Evolutionary conservation across 495 filamentous ascomycete species (phyloP).

Genomic region (Aspergillus affinis): DNA sequence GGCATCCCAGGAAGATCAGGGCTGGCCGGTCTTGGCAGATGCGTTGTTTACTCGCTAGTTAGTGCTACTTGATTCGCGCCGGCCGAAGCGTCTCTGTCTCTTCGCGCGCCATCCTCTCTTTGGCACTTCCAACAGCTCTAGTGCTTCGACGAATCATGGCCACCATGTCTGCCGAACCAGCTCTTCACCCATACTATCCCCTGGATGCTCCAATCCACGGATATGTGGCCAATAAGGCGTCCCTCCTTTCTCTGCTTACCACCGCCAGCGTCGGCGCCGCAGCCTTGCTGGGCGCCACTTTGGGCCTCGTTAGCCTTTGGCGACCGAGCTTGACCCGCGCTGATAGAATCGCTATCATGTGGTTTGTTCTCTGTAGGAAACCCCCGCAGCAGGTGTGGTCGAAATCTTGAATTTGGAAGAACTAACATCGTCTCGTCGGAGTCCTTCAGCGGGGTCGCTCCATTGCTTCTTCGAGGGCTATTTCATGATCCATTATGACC

Average conservation of each 20-base stretch:
- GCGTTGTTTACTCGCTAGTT: neutral
- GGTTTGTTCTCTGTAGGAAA: slow-evolving; percentile 64
- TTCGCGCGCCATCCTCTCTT: neutral
- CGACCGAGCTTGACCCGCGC: slow-evolving; percentile 44
- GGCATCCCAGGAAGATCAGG: neutral
- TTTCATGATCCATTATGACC: slow-evolving; percentile 65
- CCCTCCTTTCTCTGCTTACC: slow-evolving; percentile 52
- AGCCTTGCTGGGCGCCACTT: slow-evolving; percentile 51
- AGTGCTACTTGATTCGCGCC: slow-evolving; percentile 1
- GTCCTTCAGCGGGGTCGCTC: slow-evolving; percentile 55
- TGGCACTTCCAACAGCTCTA: neutral
- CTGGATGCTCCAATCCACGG: slow-evolving; percentile 56
- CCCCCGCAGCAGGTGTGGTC: neutral
- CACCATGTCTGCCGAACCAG: slow-evolving; percentile 20
- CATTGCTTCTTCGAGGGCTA: slow-evolving; percentile 89
- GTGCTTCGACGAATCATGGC: neutral
- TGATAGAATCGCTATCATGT: slow-evolving; percentile 60
- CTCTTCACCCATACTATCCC: slow-evolving; percentile 71
- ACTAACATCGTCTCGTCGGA: slow-evolving; percentile 10
- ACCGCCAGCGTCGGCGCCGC: slow-evolving; percentile 52
- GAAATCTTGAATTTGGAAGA: neutral
- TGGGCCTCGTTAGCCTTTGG: slow-evolving; percentile 43
- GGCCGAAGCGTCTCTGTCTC: neutral
- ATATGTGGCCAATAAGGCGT: slow-evolving; percentile 61
- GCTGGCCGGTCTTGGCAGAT: slow-evolving; percentile 4